Percentiles rank a stretch among this genome's conserved stretches.
Evolutionary conservation across 345 rosid genomes (phyloP).

Genomic region (Populus davidiana): DNA sequence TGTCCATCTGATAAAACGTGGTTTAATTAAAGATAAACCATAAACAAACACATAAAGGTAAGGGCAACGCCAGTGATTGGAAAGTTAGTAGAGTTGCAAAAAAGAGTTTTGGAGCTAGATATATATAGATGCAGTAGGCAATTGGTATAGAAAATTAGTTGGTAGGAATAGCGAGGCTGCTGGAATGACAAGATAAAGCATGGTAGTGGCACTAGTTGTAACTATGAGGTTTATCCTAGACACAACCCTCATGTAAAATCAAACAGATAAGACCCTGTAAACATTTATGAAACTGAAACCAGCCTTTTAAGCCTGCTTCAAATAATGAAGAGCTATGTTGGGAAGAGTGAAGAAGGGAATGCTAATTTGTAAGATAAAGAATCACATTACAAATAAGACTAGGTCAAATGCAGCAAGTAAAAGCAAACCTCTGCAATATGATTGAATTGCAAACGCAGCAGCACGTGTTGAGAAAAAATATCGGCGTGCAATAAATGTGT

Average conservation of each 20-base stretch:
- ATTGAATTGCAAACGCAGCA: conserved; percentile 71
- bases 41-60: neutral
- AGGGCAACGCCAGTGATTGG: neutral
- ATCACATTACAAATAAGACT: neutral
- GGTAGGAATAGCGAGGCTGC: neutral
- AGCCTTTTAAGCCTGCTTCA: neutral
- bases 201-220: neutral
- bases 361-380: neutral
- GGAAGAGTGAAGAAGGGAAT: neutral
- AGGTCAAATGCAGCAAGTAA: conserved; percentile 3
- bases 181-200: neutral
- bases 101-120: neutral
- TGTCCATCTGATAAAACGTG: neutral
- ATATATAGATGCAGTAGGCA: neutral
- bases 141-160: neutral
- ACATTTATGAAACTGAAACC: no score
- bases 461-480: conserved; percentile 49
- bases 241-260: no score
- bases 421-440: conserved; percentile 74
- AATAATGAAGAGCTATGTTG: neutral
- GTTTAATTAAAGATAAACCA: neutral
- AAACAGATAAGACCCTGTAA: no score
- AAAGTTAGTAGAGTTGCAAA: neutral
- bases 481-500: conserved; percentile 55
- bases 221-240: neutral